Base-by-base conservation (phyloP, 2,329 filamentous ascomycete genomes). In the Botrytis paeoniae region DNA sequence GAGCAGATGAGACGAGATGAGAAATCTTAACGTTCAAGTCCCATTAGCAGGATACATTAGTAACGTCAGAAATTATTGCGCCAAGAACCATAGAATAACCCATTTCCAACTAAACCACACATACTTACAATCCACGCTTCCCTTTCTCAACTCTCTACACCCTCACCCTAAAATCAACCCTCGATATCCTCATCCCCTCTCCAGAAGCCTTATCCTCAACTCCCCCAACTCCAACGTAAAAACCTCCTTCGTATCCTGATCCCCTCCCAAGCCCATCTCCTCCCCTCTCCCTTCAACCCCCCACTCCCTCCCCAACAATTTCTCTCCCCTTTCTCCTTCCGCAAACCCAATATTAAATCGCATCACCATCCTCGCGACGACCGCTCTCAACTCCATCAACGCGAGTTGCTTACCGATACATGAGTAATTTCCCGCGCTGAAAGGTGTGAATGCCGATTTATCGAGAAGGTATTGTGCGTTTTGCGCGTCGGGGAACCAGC, bases 351-450 rank as follows among this genome's bases (percentile, higher is more conserved):
- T 29, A 25, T 65, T 43, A n/a, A 65, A 65, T 3, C 12, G 16
- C 32, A 16, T 48, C 3, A 65, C 43, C 20, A 65, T 7, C 32
- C 41, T 16, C 29, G 76, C 76, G 3, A 81, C 64, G 20, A 79
- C 73, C 35, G 78, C 76, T 3, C 80, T 77, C 54, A 82, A 72
- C 32, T 80, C 78, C 75, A 81, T 77, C 70, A 82, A 72, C 10
- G 80, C 81, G 2, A 82, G 70, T 5, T 77, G 77, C 68, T 80
- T 81, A 1, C 81, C 80, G 1, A 77, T 75, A 69, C 80, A 83
- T 25, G 75, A 76, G 62, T 80, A 81, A 4, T 18, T 74, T 60
- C 76, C 75, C 18, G 77, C 73, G 39, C 73, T 71, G 65, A 81
- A 81, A 1, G 80, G 80, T 20, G 77, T 77, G 48, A 78, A 82